Base-by-base conservation (phyloP, 495 filamentous ascomycete species). In the Astrothelium macrocarpum region DNA sequence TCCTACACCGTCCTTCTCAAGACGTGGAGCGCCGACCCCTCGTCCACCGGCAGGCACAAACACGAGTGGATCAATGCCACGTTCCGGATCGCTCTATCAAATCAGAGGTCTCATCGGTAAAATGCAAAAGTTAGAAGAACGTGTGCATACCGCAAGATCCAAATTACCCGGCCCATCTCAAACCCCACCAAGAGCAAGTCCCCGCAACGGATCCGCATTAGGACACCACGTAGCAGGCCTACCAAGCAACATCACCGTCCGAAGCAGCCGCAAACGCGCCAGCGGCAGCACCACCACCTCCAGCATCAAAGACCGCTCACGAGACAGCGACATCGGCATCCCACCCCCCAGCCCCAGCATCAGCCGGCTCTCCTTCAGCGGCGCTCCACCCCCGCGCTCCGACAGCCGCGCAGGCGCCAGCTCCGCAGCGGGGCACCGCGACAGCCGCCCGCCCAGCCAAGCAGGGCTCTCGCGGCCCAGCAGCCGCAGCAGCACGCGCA, bases 51-150 rank as follows among this genome's bases (percentile, higher is more conserved):
- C 80, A 80, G 16, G 78, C 80, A 0, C 75, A 72, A 60, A 79
- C 80, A 49, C 60, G 9, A 71, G 72, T 29, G 63, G 63, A n/a
- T 56, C 67, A 32, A 64, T 95, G 28, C 87, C 91, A 32, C 80
- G 87, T 39, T 96, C 95, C 20, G 88, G 85, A 39, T 97, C 95
- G 3, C 82, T 98, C 32, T 88, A 88, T 63, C 94, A 98, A 70
- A 93, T 97, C 70, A 90, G 94, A 29, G 87, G 86, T 2, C 83
- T 98, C 61, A 94, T 93, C 63, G 91, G 90, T 26, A 94, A 97
- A 75, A 97, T 98, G 95, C 90, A 96, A 73, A 85, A 87, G 66
- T 84, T 98, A 45, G 95, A 97, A 73, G 88, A 92, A 63, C 82
- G 93, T 32, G 91, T 98, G 7, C 91, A 97, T 59, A 90, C 88